phyloP scores from a whole-genome alignment of 495 filamentous ascomycete species.

The Astrothelium macrocarpum region DNA sequence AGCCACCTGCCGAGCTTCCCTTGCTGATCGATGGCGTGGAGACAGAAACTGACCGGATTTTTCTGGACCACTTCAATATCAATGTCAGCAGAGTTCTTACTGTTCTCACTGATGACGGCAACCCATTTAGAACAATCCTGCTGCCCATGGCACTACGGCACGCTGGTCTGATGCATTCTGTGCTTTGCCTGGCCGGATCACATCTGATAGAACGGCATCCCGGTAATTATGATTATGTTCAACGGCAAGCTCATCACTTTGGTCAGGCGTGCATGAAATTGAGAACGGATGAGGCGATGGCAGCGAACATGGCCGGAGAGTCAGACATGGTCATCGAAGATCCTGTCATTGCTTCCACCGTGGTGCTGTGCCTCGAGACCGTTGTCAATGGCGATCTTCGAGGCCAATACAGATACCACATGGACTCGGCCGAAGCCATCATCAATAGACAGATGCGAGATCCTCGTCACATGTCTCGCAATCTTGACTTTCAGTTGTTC shows the following conservation, averaged over 20 bases:
- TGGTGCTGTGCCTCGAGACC: constrained; percentile 72
- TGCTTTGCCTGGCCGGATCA: constrained; percentile 75
- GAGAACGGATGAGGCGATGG: constrained; percentile 35
- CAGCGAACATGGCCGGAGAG: constrained; percentile 32
- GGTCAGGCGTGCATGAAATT: constrained; percentile 50
- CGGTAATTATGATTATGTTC: constrained; percentile 24
- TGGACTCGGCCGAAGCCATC: constrained; percentile 64
- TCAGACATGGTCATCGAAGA: constrained; percentile 44
- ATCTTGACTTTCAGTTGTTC: constrained; percentile 46
- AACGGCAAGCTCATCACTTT: constrained; percentile 48
- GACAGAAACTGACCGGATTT: constrained; percentile 69
- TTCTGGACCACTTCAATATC: constrained; percentile 80
- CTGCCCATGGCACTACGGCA: constrained; percentile 78
- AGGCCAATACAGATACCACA: constrained; percentile 73
- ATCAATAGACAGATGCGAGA: constrained; percentile 58
- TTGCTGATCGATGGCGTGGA: constrained; percentile 78
- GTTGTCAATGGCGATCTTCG: constrained; percentile 67
- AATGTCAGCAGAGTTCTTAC: constrained; percentile 73
- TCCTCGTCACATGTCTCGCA: constrained; percentile 11
- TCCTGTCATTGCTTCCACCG: constrained; percentile 55
- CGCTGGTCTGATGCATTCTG: constrained; percentile 83
- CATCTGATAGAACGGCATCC: constrained; percentile 53
- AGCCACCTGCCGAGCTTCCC: constrained; percentile 52
- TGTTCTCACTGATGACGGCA: constrained; percentile 72
- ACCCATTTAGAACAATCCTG: constrained; percentile 82